phyloP scores from a whole-genome alignment of 78 protist species.

The Cavenderia fasciculata region DNA sequence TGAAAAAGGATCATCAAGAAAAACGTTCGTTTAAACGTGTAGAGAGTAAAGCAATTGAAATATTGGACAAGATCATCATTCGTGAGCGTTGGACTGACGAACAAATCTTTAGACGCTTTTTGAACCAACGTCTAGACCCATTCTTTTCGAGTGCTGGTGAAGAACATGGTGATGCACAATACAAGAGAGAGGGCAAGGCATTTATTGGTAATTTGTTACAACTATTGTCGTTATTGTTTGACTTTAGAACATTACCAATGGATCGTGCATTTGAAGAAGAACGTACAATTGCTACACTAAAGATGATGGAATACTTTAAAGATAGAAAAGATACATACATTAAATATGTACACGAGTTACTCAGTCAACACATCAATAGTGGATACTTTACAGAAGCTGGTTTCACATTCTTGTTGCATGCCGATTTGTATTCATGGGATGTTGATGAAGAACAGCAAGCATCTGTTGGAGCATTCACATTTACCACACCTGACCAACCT shows the following conservation, averaged over 20 bases:
- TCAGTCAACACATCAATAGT: conserved; percentile 74
- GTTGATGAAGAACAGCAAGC: not conserved
- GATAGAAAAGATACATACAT: conserved; percentile 83
- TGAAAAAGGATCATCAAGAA: conserved; percentile 29
- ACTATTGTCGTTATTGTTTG: conserved; percentile 52
- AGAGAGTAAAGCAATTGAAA: conserved; percentile 66
- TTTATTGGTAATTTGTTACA: conserved; percentile 34
- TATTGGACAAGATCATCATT: conserved; percentile 37
- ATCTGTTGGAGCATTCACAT: not conserved
- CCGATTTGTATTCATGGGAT: conserved; percentile 80
- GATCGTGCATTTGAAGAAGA: conserved; percentile 79
- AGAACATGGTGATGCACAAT: not conserved
- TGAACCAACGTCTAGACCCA: not conserved
- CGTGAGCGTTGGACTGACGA: conserved; percentile 46
- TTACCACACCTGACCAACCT: not conserved
- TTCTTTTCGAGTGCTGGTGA: not conserved
- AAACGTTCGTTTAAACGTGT: too few relatives aligned
- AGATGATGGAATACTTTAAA: conserved; percentile 85
- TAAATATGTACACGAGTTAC: conserved; percentile 77
- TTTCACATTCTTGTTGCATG: conserved; percentile 63
- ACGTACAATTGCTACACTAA: conserved; percentile 77
- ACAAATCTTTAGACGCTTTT: conserved; percentile 37
- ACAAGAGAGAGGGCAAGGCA: not conserved
- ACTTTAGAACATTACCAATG: conserved; percentile 69
- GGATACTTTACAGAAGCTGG: conserved; percentile 84